Percentiles rank a stretch among this genome's conserved stretches.
phyloP scores from a whole-genome alignment of 2,329 filamentous ascomycete genomes.

The Microcyclosporella mali region DNA sequence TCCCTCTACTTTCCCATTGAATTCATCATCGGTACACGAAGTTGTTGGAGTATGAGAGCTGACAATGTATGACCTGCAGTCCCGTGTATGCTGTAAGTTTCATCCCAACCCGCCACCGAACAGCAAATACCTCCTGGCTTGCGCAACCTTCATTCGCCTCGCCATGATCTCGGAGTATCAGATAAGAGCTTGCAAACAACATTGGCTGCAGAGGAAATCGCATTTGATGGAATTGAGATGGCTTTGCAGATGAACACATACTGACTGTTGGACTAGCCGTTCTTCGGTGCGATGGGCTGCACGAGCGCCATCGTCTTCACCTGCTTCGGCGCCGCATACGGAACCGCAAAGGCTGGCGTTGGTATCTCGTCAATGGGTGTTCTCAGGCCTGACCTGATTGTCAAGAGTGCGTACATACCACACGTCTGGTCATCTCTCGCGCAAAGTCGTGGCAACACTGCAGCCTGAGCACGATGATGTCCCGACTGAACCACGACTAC shows the following conservation, averaged over 20 bases:
- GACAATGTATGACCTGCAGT: slow-evolving; percentile 47
- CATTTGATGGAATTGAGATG: neutral
- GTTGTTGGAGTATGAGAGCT: slow-evolving; percentile 12
- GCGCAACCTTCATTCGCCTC: neutral
- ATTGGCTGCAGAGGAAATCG: neutral
- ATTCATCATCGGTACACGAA: slow-evolving; percentile 2
- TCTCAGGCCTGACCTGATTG: slow-evolving; percentile 92
- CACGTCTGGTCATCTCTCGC: neutral
- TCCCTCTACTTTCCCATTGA: neutral
- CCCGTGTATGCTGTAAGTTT: slow-evolving; percentile 97
- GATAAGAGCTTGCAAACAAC: neutral
- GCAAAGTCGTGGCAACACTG: too few species aligned
- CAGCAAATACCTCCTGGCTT: slow-evolving; percentile 11
- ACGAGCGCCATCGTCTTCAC: slow-evolving; percentile 93
- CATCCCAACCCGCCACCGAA: slow-evolving; percentile 12
- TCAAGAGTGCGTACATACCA: slow-evolving; percentile 76
- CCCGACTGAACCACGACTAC: too few species aligned
- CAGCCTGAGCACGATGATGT: too few species aligned
- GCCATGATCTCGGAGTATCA: neutral
- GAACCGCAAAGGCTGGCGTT: slow-evolving; percentile 98
- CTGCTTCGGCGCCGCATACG: slow-evolving; percentile 93
- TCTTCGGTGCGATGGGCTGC: slow-evolving; percentile 97
- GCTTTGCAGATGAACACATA: slow-evolving; percentile 2
- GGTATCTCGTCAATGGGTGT: slow-evolving; percentile 99
- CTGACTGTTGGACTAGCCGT: slow-evolving; percentile 52